Conservation (phyloP, 306 rosid species). For the Glycine latifolia region DNA sequence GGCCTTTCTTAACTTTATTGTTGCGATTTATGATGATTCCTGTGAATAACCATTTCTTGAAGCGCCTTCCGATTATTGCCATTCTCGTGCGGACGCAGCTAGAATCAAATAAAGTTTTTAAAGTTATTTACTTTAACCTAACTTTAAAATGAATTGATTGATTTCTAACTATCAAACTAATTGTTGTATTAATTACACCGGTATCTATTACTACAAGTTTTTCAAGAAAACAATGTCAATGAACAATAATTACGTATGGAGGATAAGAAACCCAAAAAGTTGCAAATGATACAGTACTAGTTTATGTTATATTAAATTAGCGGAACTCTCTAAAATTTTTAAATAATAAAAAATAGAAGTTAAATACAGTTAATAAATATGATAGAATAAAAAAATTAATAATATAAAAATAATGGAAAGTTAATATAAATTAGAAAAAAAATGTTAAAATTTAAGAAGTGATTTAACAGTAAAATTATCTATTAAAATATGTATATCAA, state of each 20-base stretch:
- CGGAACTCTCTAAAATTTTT: too few relatives aligned
- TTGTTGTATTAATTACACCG: neutral
- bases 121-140: neutral
- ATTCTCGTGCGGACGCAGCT: neutral
- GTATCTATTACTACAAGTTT: neutral
- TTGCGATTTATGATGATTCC: neutral
- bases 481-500: too few relatives aligned
- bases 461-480: too few relatives aligned
- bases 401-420: too few relatives aligned
- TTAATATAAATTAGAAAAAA: too few relatives aligned
- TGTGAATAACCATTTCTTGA: constrained; percentile 30
- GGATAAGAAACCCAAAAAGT: neutral
- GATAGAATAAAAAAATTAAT: too few relatives aligned
- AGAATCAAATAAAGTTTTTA: neutral
- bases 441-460: too few relatives aligned
- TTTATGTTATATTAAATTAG: too few relatives aligned
- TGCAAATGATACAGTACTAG: neutral
- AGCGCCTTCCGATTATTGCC: neutral
- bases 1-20: constrained; percentile 6
- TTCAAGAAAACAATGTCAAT: neutral
- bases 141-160: neutral
- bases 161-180: neutral
- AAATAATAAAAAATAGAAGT: too few relatives aligned
- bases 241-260: neutral
- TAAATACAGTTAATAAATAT: too few relatives aligned